Conservation (phyloP, 305 asterid genomes). For the Fraxinus albicans region DNA sequence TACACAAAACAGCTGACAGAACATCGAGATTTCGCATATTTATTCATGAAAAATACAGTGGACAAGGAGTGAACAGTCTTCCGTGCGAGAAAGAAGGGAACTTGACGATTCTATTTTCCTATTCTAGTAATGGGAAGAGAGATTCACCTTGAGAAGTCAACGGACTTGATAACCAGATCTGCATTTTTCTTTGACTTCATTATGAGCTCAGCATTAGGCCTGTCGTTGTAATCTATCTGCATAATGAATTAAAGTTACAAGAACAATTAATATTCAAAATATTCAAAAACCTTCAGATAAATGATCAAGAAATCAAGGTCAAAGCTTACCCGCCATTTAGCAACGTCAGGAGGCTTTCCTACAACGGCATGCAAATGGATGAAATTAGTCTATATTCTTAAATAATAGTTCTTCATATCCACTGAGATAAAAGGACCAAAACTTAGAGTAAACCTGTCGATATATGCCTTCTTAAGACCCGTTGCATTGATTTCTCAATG, state of each 20-base stretch:
- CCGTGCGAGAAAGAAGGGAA: neutral
- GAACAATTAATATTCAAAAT: neutral
- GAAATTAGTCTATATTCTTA: conserved; percentile 12
- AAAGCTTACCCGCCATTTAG: conserved; percentile 81
- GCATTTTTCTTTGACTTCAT: conserved; percentile 71
- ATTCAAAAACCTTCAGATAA: neutral
- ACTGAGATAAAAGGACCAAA: conserved; percentile 14
- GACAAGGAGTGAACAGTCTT: neutral
- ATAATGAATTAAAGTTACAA: conserved; percentile 21
- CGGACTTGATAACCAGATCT: conserved; percentile 78
- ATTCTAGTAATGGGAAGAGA: neutral
- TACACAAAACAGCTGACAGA: neutral
- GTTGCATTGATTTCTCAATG: conserved; percentile 79
- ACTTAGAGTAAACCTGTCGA: conserved; percentile 60
- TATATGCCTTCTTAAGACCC: conserved; percentile 78
- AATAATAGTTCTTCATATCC: neutral
- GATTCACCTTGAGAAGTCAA: conserved; percentile 48
- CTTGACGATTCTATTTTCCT: neutral
- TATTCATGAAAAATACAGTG: neutral
- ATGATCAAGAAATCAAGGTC: conserved; percentile 3
- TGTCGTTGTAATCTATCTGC: conserved; percentile 86
- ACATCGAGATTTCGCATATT: neutral
- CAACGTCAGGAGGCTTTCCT: conserved; percentile 84
- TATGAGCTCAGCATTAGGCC: conserved; percentile 90
- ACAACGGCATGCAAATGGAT: conserved; percentile 25